Conservation (phyloP, 768 basidiomycete species). For the Lactarius hatsudake region DNA sequence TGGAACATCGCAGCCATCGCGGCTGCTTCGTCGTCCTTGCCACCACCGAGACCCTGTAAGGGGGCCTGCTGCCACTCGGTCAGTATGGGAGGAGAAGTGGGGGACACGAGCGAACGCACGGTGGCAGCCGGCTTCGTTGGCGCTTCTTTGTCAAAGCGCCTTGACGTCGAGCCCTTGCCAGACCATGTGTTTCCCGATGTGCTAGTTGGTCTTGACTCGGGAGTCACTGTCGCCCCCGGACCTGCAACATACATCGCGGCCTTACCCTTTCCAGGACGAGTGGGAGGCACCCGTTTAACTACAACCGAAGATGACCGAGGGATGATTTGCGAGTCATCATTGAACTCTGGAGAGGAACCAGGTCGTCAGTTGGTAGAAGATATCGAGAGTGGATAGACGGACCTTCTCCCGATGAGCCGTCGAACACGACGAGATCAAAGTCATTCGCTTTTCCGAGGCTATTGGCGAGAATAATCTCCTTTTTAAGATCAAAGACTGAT, state of each 20-base stretch:
- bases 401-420: conserved; percentile 90
- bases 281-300: conserved; percentile 84
- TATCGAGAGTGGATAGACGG: conserved; percentile 2
- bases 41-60: conserved; percentile 37
- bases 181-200: conserved; percentile 45
- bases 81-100: neutral
- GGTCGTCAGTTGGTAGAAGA: neutral
- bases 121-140: neutral
- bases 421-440: conserved; percentile 89
- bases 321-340: conserved; percentile 87
- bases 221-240: conserved; percentile 45
- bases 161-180: conserved; percentile 67
- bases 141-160: conserved; percentile 77
- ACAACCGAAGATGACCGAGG: conserved; percentile 94
- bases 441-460: conserved; percentile 95
- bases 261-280: conserved; percentile 78
- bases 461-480: conserved; percentile 95
- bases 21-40: conserved; percentile 81
- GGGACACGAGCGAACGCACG: conserved; percentile 6
- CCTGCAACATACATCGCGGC: conserved; percentile 68
- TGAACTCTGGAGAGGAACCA: conserved; percentile 60
- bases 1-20: conserved; percentile 98
- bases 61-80: conserved; percentile 23
- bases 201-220: conserved; percentile 31
- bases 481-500: conserved; percentile 98